Conservation (phyloP, 176 grass and related monocot genomes). For the sorghum (Sorghum bicolor) region Sorghum_bicolor_NCBIv3 NC_012875.2:48748501-48749000, state of each 20-base stretch:
- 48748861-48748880: slow-evolving; percentile 21
- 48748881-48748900: slow-evolving; percentile 65
- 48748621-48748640: slow-evolving; percentile 78
- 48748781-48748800: slow-evolving; percentile 91
- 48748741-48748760: slow-evolving; percentile 92
- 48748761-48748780: slow-evolving; percentile 70
- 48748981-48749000: background rate
- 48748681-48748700: slow-evolving; percentile 92
- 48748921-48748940: background rate
- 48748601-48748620: slow-evolving; percentile 87
- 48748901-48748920: slow-evolving; percentile 52
- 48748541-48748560: slow-evolving; percentile 86
- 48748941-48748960: slow-evolving; percentile 45
- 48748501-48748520: slow-evolving; percentile 84
- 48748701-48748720: slow-evolving; percentile 83
- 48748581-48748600: slow-evolving; percentile 79
- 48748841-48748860: background rate
- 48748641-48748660: slow-evolving; percentile 86
- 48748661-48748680: slow-evolving; percentile 91
- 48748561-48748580: slow-evolving; percentile 77
- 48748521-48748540: slow-evolving; percentile 94
- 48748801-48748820: slow-evolving; percentile 87
- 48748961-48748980: slow-evolving; percentile 16
- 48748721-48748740: slow-evolving; percentile 78
- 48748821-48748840: slow-evolving; percentile 5